Conservation (phyloP, 495 filamentous ascomycete species). For the Evansstolkia leycettana region DNA sequence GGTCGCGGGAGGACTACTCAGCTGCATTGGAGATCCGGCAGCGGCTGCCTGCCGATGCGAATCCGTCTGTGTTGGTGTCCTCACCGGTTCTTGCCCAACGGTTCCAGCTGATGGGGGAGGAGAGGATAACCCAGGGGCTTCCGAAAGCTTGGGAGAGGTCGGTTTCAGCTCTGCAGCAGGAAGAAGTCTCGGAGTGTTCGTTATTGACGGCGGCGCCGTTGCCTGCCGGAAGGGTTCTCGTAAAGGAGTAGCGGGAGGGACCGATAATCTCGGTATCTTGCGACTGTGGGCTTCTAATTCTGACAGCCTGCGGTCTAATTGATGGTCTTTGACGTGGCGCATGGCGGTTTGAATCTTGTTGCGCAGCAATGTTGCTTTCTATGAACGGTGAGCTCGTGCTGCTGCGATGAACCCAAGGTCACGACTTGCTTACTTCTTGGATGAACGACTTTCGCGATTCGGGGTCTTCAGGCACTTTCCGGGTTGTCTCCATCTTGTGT, state of each 20-base stretch:
- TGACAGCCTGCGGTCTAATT: conserved; percentile 34
- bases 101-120: conserved; percentile 1
- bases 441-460: conserved; percentile 31
- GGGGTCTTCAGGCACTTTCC: conserved; percentile 20
- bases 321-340: conserved; percentile 27
- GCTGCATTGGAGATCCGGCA: conserved; percentile 22
- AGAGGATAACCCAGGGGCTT: conserved; percentile 10
- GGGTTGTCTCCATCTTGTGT: conserved; percentile 4
- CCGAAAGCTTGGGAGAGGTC: conserved; percentile 9
- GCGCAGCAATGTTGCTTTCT: conserved; percentile 35
- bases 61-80: conserved; percentile 14
- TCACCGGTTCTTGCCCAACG: conserved; percentile 10
- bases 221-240: conserved; percentile 7
- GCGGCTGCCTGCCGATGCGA: conserved; percentile 5
- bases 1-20: conserved; percentile 25
- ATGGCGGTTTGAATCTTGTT: conserved; percentile 32
- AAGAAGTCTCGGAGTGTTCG: conserved; percentile 13
- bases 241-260: conserved; percentile 11
- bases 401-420: background rate
- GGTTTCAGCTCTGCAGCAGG: conserved; percentile 10
- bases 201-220: conserved; percentile 8
- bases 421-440: conserved; percentile 22
- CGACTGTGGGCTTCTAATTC: conserved; percentile 32
- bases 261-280: conserved; percentile 23
- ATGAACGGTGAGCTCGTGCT: conserved; percentile 2